Conservation (phyloP, 345 rosid species). For the Eutrema japonicum region DNA sequence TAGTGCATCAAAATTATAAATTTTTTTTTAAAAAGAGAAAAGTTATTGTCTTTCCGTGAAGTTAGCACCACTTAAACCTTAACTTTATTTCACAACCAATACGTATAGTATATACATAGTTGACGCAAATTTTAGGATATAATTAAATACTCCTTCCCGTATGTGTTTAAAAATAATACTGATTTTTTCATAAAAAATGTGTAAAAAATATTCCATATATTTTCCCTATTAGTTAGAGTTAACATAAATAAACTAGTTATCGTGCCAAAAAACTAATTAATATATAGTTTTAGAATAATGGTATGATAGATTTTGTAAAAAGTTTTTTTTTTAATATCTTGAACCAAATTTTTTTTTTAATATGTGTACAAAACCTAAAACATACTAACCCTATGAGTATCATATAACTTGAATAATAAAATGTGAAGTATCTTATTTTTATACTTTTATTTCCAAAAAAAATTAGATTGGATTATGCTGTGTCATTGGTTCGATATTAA, state of each 20-base stretch:
- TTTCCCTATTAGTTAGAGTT: background rate
- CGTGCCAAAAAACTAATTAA: no score
- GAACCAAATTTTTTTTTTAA: no score
- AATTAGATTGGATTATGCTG: background rate
- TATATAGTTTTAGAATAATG: no score
- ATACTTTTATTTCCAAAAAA: background rate
- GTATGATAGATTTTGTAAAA: no score
- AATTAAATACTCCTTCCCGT: background rate
- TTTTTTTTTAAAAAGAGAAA: background rate
- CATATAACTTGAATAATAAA: no score
- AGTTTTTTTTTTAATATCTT: no score
- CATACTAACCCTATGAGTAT: no score
- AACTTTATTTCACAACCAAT: background rate
- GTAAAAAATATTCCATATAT: background rate
- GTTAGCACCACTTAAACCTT: constrained; percentile 14
- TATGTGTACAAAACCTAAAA: background rate
- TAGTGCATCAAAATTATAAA: constrained; percentile 4
- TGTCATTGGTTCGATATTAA: background rate
- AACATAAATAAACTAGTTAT: background rate
- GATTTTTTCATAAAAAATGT: background rate
- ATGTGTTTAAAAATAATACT: background rate
- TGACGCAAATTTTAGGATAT: background rate
- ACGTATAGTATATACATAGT: background rate
- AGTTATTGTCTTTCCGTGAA: constrained; percentile 17
- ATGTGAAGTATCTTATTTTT: no score